Percentiles rank a stretch among this genome's conserved stretches.
phyloP scores from a whole-genome alignment of 2,329 filamentous ascomycete genomes.

The Ascochyta koolunga region DNA sequence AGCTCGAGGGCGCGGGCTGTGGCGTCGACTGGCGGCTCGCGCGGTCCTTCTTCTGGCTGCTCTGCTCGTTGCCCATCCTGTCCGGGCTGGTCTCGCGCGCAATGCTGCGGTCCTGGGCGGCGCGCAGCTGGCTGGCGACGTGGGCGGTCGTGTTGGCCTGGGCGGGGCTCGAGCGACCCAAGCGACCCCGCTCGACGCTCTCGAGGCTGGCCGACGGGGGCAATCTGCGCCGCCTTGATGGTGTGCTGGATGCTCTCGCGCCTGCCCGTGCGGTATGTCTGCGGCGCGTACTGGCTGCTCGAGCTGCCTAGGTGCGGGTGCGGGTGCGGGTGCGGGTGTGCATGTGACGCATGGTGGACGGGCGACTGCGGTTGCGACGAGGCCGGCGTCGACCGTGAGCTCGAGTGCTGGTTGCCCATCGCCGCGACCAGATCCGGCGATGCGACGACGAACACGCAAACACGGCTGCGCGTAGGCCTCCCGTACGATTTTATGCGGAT shows the following conservation, averaged over 20 bases:
- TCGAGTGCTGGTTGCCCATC: slow-evolving; percentile 47
- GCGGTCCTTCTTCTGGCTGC: slow-evolving; percentile 35
- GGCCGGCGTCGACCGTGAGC: slow-evolving; percentile 26
- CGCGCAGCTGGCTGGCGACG: slow-evolving; percentile 39
- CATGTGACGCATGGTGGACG: slow-evolving; percentile 17
- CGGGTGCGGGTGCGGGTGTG: slow-evolving; percentile 14
- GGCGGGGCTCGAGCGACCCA: slow-evolving; percentile 23
- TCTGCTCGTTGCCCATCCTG: slow-evolving; percentile 51
- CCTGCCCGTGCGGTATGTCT: slow-evolving; percentile 39
- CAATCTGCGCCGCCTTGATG: slow-evolving; percentile 45
- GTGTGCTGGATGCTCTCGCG: slow-evolving; percentile 51
- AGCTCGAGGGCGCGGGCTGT: slow-evolving; percentile 7
- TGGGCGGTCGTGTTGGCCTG: slow-evolving; percentile 29
- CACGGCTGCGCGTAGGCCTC: slow-evolving; percentile 2
- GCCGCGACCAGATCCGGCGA: slow-evolving; percentile 10
- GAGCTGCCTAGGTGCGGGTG: slow-evolving; percentile 12
- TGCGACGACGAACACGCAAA: background rate
- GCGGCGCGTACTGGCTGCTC: slow-evolving; percentile 16
- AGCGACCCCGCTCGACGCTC: slow-evolving; percentile 43
- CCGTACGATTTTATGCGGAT: background rate
- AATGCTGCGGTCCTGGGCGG: slow-evolving; percentile 36
- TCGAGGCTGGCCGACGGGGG: slow-evolving; percentile 48
- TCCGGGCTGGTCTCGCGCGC: slow-evolving; percentile 17
- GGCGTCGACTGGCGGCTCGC: slow-evolving; percentile 16
- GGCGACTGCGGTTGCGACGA: slow-evolving; percentile 35